A percentile compares a stretch with the other conserved stretches of the same genome.
Conservation (phyloP, 2,329 filamentous ascomycete genomes). For the Didymella glomerata region DNA sequence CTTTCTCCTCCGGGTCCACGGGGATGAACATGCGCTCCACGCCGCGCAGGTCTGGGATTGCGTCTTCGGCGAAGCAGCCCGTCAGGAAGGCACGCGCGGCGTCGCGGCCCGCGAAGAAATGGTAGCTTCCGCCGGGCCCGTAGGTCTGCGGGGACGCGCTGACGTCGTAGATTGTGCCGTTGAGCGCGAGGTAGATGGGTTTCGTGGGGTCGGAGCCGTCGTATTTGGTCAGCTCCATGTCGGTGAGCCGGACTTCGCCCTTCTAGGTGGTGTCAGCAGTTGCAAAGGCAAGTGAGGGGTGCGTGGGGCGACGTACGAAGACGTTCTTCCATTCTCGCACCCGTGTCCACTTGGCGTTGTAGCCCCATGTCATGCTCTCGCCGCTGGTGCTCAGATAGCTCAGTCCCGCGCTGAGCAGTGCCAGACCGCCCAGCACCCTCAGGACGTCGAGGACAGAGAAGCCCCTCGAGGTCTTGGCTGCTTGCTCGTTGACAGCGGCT, state of each 20-base stretch:
- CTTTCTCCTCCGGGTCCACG: constrained; percentile 64
- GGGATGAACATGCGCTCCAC: constrained; percentile 84
- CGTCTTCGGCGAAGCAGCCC: constrained; percentile 88
- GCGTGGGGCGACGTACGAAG: constrained; percentile 31
- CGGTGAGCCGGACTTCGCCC: constrained; percentile 74
- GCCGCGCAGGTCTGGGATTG: constrained; percentile 83
- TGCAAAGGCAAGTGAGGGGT: neutral
- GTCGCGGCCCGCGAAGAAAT: constrained; percentile 85
- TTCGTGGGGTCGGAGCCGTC: constrained; percentile 77
- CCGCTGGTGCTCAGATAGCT: constrained; percentile 80
- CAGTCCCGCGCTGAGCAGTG: constrained; percentile 71
- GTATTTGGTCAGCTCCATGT: constrained; percentile 74
- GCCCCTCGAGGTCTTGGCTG: constrained; percentile 30
- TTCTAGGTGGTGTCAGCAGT: neutral
- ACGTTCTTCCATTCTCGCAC: constrained; percentile 46
- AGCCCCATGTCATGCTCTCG: constrained; percentile 58
- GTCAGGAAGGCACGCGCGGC: constrained; percentile 90
- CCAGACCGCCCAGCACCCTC: constrained; percentile 72
- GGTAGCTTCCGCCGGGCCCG: constrained; percentile 81
- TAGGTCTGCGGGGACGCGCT: constrained; percentile 63
- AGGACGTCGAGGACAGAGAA: constrained; percentile 67
- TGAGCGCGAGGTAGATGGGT: constrained; percentile 90
- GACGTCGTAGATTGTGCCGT: constrained; percentile 87
- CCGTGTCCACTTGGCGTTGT: constrained; percentile 51
- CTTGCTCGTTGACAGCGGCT: constrained; percentile 36